phyloP scores from a whole-genome alignment of 805 yeast species.

The Limtongia smithiae region DNA sequence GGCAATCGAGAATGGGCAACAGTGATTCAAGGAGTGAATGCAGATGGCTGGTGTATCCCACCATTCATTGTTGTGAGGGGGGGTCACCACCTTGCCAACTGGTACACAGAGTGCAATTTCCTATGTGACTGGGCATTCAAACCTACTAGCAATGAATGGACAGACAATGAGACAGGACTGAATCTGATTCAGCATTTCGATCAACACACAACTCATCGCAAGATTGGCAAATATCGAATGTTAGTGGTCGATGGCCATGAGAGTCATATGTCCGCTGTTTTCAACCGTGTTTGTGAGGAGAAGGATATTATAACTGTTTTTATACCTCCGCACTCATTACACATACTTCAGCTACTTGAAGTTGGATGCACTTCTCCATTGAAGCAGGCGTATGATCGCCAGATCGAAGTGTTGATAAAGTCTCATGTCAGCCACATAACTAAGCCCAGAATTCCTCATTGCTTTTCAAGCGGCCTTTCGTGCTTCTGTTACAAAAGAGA shows the following conservation, averaged over 20 bases:
- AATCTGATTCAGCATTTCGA: constrained; percentile 9
- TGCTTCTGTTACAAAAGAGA: no score
- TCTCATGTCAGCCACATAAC: not conserved
- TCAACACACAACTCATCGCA: constrained; percentile 4
- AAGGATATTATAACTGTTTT: constrained; percentile 8
- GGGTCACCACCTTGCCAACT: not conserved
- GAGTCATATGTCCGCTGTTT: constrained; percentile 7
- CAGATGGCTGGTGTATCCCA: constrained; percentile 13
- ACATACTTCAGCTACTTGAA: constrained; percentile 11
- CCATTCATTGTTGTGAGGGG: constrained; percentile 9
- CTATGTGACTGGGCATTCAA: constrained; percentile 8
- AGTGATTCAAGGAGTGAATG: constrained; percentile 12
- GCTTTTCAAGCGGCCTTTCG: no score
- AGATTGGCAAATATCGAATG: constrained; percentile 8
- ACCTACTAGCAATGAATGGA: constrained; percentile 12
- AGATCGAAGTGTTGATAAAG: constrained; percentile 5
- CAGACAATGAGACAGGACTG: not conserved
- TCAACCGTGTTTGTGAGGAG: constrained; percentile 3
- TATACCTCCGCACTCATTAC: constrained; percentile 19
- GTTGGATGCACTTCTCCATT: constrained; percentile 11
- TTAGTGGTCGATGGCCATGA: constrained; percentile 15
- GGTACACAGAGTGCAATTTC: constrained; percentile 4
- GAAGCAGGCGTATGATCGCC: constrained; percentile 9
- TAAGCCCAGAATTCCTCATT: no score
- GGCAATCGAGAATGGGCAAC: constrained; percentile 11